Evolutionary conservation across 345 rosid species (phyloP), one percentile per base, ranked within the genome.

Genomic region (Syzygium aromaticum): DNA sequence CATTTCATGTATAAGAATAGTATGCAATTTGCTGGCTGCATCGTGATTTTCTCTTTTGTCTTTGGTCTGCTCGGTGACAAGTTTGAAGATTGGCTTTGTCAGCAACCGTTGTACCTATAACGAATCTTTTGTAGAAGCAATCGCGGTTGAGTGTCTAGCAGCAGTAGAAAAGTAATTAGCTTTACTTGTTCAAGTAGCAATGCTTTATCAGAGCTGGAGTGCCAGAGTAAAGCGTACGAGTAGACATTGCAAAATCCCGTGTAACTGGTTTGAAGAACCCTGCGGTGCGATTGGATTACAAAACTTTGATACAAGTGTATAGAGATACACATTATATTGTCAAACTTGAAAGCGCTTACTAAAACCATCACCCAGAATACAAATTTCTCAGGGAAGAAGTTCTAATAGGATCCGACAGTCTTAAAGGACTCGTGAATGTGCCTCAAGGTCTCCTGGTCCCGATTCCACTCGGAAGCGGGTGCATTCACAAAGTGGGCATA

Each of bases 401-500:
- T 46, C 49, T 38, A 63, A 84, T 4, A 63, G 46, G 46, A 87
- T 21, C 86, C 89, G 52, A 97, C 95, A 61, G 98, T 97, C 94
- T 91, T 96, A 84, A 97, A 97, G 61, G 99, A 97, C 73, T 95
- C 93, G 43, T 95, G 99, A 86, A 97, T 85, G 88, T 96, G 98
- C 93, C 95, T 94, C 89, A 97, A 89, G 1, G 93, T 93, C 25
- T 93, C 93, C 84, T 94, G 91, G 86, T 97, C 99, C 25, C 95
- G 93, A 73, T 90, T 96, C 99, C 98, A 97, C 89, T 97, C 99
- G 6, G 93, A 92, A 3, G 94, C 33, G 4, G 98, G 99, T 21
- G 98, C 98, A 63, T 95, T 97, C 6, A 97, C 96, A 87, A 97
- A 97, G 91, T 97, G 99, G 7, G 98, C 98, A 84, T 95, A 97